Base-by-base conservation (phyloP, 2,329 filamentous ascomycete species). In the Cytospora mali region DNA sequence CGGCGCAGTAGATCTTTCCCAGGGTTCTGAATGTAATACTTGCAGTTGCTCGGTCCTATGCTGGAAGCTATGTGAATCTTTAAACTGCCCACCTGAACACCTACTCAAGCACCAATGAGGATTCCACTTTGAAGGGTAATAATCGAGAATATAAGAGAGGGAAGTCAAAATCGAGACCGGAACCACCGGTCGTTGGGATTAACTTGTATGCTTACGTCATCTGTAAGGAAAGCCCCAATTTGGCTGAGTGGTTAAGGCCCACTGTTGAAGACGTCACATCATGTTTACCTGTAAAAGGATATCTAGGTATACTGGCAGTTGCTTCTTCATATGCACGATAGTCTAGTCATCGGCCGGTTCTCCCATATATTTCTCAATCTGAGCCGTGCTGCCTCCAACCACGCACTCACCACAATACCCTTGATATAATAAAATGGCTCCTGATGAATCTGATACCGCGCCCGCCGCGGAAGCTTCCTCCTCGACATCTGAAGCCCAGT, bases 401-500 rank as follows among this genome's bases (percentile, higher is more conserved):
- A 5, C n/a, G 39, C 2, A n/a, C 39, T 42, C 18, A 9, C 4
- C 35, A 6, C n/a, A 23, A 5, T 46, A 21, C n/a, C 6, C 9
- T 21, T n/a, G 23, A 4, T 4, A 46, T 23, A 18, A 13, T 3
- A 46, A 46, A 3, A 46, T 46, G 42, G 7, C n/a, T 23, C 42
- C n/a, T 10, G n/a, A n/a, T n/a, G 21, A n/a, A 21, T 46, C 42
- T 11, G 7, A 46, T 21, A 18, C 16, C 42, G 42, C 4, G 7
- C 23, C 42, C 3, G 42, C 42, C 42, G n/a, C 39, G 27, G 58
- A 54, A 52, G 33, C 50, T 21, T 54, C 58, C 21, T 65, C 64
- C n/a, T 65, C 64, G 4, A 61, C 57, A 18, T 59, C 57, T 14
- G 61, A 65, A 28, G 57, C 64, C 1, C 66, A 66, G 49, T 62